Evolutionary conservation across 495 filamentous ascomycete species (phyloP), one percentile per base, ranked within the genome.

Genomic region (Xylaria cubensis): DNA sequence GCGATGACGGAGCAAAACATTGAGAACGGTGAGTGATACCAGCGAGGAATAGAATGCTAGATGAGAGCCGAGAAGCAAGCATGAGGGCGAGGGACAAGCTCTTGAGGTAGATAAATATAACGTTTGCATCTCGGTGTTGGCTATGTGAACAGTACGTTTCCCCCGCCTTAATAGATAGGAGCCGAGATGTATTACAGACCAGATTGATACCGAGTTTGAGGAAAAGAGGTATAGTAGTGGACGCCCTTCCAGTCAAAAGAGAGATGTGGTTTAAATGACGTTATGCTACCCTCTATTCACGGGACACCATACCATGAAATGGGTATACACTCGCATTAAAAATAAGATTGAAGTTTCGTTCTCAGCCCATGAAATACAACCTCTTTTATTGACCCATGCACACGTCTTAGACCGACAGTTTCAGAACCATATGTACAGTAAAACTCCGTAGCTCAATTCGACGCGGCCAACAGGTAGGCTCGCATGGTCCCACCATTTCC

Each of bases 401-500:
- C 62, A 24, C 59, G 51, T 72, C 70, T 72, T 36, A 41, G 41
- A 72, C 21, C 70, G n/a, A 21, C 51, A 21, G 61, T 17, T 55
- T 24, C 58, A 50, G 48, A 44, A 65, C 46, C 48, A 71, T 71
- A 65, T 71, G 17, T 71, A 71, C 69, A 71, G 61, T 65, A 51
- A 44, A 63, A 63, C 41, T 41, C 41, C 41, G 41, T 69, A 41
- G 58, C n/a, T 53, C 44, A 51, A 41, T 70, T 70, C 21, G 32
- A 64, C 29, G 12, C 48, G 58, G 32, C 50, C 61, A 29, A 64
- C n/a, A 53, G 7, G 42, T 41, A 64, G 46, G 50, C 61, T 48
- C 34, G 26, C 69, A n/a, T 48, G 48, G n/a, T 48, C 63, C 62
- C 32, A n/a, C 42, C 36, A 13, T 58, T 32, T 66, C 41, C 68